These are phyloP conservation scores for Pyrenophora teres DNA, from an alignment of 2,329 filamentous ascomycete genomes.

Conservation along the genomic window DNA sequence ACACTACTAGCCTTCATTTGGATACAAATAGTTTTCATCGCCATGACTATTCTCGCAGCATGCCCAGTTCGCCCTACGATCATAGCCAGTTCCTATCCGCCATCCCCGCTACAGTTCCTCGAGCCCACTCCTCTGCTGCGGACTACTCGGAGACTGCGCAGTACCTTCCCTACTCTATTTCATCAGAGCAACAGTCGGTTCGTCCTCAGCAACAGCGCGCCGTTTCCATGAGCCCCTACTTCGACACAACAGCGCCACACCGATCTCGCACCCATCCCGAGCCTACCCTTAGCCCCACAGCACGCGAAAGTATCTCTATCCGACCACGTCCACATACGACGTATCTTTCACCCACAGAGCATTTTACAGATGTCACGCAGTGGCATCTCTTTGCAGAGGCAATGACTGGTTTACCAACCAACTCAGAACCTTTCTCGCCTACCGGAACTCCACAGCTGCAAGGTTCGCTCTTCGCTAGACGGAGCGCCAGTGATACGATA, in stretches of 20 bases:
- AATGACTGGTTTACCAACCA: constrained; percentile 41
- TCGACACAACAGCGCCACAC: constrained; percentile 26
- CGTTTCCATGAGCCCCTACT: constrained; percentile 24
- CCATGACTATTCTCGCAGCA: constrained; percentile 39
- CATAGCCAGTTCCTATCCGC: constrained; percentile 16
- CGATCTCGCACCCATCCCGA: constrained; percentile 39
- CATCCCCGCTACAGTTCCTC: constrained; percentile 20
- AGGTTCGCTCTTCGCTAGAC: constrained; percentile 41
- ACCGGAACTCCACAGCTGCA: constrained; percentile 39
- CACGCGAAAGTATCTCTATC: constrained; percentile 23
- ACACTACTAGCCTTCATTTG: constrained; percentile 25
- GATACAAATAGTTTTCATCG: constrained; percentile 26
- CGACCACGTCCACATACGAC: constrained; percentile 38
- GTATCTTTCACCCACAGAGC: constrained; percentile 42
- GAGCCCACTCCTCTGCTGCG: constrained; percentile 30
- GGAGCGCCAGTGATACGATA: constrained; percentile 33
- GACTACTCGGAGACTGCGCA: constrained; percentile 18
- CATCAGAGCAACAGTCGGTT: constrained; percentile 2
- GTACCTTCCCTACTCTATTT: constrained; percentile 23
- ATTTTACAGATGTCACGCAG: constrained; percentile 43
- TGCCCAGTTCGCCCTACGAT: constrained; percentile 40
- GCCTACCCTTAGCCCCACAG: constrained; percentile 20
- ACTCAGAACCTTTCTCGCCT: constrained; percentile 39
- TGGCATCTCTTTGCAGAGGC: constrained; percentile 49
- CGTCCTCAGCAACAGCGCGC: constrained; percentile 17